These are phyloP conservation scores for Antitrichia curtipendula DNA, from an alignment of 225 moss, liverwort and hornwort species.

Conservation along the genomic window DNA sequence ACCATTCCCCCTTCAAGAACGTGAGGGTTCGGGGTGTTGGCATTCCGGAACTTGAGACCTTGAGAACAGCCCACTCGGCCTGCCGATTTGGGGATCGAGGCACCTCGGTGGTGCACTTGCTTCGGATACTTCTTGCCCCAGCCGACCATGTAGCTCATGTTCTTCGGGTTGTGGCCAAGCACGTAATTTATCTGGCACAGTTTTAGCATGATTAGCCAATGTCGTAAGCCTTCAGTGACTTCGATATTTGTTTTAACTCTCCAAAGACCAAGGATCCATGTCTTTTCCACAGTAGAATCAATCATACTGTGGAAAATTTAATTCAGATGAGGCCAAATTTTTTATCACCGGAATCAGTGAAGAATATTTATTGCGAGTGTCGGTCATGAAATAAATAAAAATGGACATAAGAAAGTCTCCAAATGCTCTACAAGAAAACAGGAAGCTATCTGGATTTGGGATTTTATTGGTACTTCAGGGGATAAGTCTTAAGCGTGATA, in stretches of 20 bases:
- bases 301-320: not conserved
- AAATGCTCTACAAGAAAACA: not conserved
- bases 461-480: not conserved
- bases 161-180: constrained; percentile 64
- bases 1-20: constrained; percentile 73
- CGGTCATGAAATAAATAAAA: not conserved
- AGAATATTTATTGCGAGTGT: not conserved
- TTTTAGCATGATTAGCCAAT: not conserved
- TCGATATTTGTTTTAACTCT: not conserved
- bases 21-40: constrained; percentile 27
- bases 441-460: not conserved
- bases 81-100: constrained; percentile 55
- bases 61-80: constrained; percentile 42
- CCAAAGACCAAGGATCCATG: not conserved
- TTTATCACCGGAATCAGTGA: not conserved
- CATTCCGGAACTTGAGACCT: constrained; percentile 37
- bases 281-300: too few relatives aligned
- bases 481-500: not conserved
- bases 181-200: constrained; percentile 68
- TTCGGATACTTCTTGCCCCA: constrained; percentile 66
- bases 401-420: not conserved
- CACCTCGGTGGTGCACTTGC: constrained; percentile 86
- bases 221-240: not conserved
- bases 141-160: constrained; percentile 83
- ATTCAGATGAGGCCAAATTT: not conserved